Evolutionary conservation across 2,329 filamentous ascomycete species (phyloP).

Genomic region (Aspergillus tanneri): DNA sequence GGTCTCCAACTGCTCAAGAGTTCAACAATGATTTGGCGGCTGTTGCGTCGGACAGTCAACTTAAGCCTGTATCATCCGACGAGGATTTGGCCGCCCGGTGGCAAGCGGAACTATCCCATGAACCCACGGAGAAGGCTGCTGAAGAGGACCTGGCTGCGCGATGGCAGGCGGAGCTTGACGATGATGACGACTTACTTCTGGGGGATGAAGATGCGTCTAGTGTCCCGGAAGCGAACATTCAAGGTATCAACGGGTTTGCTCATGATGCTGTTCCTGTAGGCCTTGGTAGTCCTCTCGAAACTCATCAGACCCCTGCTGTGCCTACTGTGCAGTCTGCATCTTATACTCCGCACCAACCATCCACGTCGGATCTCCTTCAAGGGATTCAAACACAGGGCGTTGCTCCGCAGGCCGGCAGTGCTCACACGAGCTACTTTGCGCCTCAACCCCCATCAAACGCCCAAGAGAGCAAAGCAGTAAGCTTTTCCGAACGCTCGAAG

Average conservation of each 20-base stretch:
- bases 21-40: conserved; percentile 26
- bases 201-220: conserved; percentile 51
- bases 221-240: conserved; percentile 21
- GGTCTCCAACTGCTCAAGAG: conserved; percentile 30
- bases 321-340: conserved; percentile 36
- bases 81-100: conserved; percentile 77
- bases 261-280: conserved; percentile 13
- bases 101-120: conserved; percentile 66
- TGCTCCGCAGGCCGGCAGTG: conserved; percentile 16
- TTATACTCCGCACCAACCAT: conserved; percentile 53
- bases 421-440: conserved; percentile 28
- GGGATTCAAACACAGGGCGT: conserved; percentile 28
- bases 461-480: conserved; percentile 61
- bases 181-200: conserved; percentile 78
- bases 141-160: conserved; percentile 72
- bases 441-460: conserved; percentile 27
- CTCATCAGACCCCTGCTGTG: conserved; percentile 22
- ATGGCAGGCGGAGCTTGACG: conserved; percentile 53
- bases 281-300: conserved; percentile 30
- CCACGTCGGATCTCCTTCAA: conserved; percentile 49
- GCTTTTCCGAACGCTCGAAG: conserved; percentile 87
- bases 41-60: conserved; percentile 20
- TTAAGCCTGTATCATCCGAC: conserved; percentile 31
- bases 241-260: conserved; percentile 24
- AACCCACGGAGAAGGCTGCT: conserved; percentile 49